Conservation (phyloP, 768 basidiomycete species). For the Psilocybe tampanensis region DNA sequence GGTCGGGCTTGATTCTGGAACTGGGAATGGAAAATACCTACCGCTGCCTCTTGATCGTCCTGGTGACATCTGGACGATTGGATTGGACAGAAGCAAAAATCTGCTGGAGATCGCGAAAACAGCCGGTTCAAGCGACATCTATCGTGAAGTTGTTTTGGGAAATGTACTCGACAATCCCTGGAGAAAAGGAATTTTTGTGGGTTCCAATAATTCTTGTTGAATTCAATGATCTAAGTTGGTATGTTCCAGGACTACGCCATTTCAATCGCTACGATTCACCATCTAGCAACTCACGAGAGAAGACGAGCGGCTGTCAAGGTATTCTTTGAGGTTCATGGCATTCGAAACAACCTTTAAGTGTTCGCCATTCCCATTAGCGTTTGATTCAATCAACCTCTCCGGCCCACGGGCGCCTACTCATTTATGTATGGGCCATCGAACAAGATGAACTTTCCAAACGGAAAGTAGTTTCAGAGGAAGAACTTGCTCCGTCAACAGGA, state of each 20-base stretch:
- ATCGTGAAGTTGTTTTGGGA: slow-evolving; percentile 78
- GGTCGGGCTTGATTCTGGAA: slow-evolving; percentile 92
- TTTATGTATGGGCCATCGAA: slow-evolving; percentile 97
- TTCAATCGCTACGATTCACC: slow-evolving; percentile 97
- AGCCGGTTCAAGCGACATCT: slow-evolving; percentile 48
- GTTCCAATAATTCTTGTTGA: slow-evolving; percentile 1
- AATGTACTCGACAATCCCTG: slow-evolving; percentile 76
- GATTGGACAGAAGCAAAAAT: slow-evolving; percentile 81
- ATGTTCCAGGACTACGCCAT: slow-evolving; percentile 85
- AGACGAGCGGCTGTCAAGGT: slow-evolving; percentile 78
- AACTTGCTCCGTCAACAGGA: slow-evolving; percentile 35
- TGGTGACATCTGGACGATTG: slow-evolving; percentile 69
- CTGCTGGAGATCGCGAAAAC: slow-evolving; percentile 73
- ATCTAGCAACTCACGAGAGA: slow-evolving; percentile 80
- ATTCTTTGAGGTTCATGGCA: slow-evolving; percentile 11
- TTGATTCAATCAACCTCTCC: slow-evolving; percentile 68
- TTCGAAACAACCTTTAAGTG: background rate
- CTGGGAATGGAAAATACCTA: slow-evolving; percentile 98
- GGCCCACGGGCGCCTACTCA: slow-evolving; percentile 73
- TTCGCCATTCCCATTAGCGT: slow-evolving; percentile 38
- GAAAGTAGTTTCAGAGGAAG: slow-evolving; percentile 44
- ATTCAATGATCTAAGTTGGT: background rate
- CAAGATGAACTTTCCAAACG: slow-evolving; percentile 88
- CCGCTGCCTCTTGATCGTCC: slow-evolving; percentile 69
- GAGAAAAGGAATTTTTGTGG: slow-evolving; percentile 80